phyloP scores from a whole-genome alignment of 2,329 filamentous ascomycete species.

The Talaromyces sp. region DNA sequence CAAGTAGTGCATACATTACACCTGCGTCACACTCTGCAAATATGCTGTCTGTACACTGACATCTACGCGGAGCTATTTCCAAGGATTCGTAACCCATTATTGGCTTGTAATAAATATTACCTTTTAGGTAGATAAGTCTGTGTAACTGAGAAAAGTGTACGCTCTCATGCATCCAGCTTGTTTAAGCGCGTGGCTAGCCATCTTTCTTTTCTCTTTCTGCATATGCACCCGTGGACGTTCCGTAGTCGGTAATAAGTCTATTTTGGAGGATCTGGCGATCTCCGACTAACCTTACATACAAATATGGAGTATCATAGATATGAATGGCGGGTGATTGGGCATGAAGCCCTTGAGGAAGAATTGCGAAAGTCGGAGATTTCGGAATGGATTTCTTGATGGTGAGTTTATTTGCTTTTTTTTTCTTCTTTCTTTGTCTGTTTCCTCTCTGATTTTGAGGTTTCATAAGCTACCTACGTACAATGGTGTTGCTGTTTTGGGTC shows the following conservation, averaged over 20 bases:
- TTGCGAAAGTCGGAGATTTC: background rate
- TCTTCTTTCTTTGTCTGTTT: background rate
- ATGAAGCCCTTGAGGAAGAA: background rate
- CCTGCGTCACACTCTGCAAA: background rate
- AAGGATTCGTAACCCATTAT: background rate
- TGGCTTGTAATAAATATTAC: too few species aligned
- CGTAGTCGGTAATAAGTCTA: background rate
- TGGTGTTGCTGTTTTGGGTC: background rate
- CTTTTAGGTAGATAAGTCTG: background rate
- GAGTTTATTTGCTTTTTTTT: background rate
- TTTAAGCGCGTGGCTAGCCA: conserved; percentile 1
- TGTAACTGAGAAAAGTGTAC: background rate
- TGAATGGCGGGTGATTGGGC: background rate
- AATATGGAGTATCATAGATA: too few species aligned
- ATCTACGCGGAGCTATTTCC: conserved; percentile 2
- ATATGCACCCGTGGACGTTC: too few species aligned
- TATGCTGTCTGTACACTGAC: background rate
- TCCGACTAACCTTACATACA: background rate
- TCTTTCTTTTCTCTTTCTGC: background rate
- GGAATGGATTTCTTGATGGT: background rate
- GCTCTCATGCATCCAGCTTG: background rate
- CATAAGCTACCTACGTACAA: background rate
- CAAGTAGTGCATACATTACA: background rate
- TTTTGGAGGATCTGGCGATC: background rate
- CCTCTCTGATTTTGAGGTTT: background rate